Evolutionary conservation across 192 early-diverging fungal genomes (phyloP).

Genomic region (Chytriomyces sp.): DNA sequence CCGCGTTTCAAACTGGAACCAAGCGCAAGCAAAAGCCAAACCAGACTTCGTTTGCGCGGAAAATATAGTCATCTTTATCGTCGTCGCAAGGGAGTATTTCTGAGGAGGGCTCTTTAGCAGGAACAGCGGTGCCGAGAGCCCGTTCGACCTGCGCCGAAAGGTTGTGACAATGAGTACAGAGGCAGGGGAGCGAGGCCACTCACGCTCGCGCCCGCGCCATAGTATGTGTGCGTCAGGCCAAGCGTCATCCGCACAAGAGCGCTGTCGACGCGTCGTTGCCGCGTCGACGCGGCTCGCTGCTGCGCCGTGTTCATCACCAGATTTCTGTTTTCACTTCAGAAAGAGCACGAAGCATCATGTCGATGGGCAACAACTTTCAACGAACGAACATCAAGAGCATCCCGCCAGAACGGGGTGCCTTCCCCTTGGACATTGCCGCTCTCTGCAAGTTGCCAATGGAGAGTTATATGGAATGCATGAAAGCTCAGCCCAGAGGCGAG

Average conservation of each 20-base stretch:
- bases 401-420: constrained; percentile 86
- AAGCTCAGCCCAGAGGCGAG: constrained; percentile 64
- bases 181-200: neutral
- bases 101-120: too few species aligned
- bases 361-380: constrained; percentile 30
- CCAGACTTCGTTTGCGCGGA: constrained; percentile 30
- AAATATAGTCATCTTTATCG: constrained; percentile 40
- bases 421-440: constrained; percentile 86
- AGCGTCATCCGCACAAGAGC: neutral
- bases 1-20: too few species aligned
- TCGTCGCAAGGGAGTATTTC: constrained; percentile 25
- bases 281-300: neutral
- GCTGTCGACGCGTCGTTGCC: neutral
- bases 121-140: too few species aligned
- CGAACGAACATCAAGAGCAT: constrained; percentile 41
- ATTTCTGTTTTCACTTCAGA: neutral
- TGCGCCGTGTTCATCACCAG: neutral
- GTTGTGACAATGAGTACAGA: neutral
- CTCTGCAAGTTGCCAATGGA: constrained; percentile 83
- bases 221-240: neutral
- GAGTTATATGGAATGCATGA: constrained; percentile 78
- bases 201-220: neutral
- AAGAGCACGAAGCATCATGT: constrained; percentile 11
- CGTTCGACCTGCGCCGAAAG: too few species aligned
- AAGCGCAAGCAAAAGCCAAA: too few species aligned